Evolutionary conservation across 495 filamentous ascomycete genomes (phyloP).

Genomic region (Trichoderma parareesei): DNA sequence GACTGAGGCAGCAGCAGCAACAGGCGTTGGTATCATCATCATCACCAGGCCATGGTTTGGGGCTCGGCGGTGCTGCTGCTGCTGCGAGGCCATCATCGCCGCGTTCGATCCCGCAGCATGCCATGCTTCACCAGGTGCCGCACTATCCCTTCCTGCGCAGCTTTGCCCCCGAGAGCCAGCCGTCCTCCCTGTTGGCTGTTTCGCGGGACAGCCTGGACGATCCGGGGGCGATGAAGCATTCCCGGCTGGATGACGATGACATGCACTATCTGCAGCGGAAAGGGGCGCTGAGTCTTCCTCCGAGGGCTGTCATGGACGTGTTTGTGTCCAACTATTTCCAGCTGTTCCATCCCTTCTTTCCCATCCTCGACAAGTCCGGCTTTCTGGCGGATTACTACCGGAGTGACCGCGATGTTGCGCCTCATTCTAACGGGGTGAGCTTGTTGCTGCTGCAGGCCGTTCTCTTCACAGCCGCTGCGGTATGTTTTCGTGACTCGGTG

Average conservation of each 20-base stretch:
- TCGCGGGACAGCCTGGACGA: background rate
- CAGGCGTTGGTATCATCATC: too few relatives aligned
- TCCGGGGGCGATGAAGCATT: slow-evolving; percentile 3
- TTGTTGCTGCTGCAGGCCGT: slow-evolving; percentile 7
- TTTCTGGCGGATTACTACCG: slow-evolving; percentile 5
- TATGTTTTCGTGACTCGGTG: background rate
- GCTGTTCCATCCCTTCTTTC: slow-evolving; percentile 11
- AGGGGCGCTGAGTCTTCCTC: slow-evolving; percentile 3
- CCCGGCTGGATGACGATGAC: slow-evolving; percentile 2
- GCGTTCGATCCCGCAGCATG: slow-evolving; percentile 7
- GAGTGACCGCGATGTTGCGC: background rate
- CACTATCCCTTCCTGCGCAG: slow-evolving; percentile 11
- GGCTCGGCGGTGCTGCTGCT: background rate
- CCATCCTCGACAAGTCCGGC: slow-evolving; percentile 11
- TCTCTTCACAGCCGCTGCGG: slow-evolving; percentile 10
- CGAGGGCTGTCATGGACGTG: slow-evolving; percentile 7
- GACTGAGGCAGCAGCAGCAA: too few relatives aligned
- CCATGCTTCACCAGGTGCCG: slow-evolving; percentile 12
- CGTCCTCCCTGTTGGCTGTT: slow-evolving; percentile 4
- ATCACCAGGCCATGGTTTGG: background rate
- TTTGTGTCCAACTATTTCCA: slow-evolving; percentile 11
- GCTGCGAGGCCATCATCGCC: background rate
- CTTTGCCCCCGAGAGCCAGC: slow-evolving; percentile 6
- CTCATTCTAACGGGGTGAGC: background rate
- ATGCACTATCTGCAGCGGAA: slow-evolving; percentile 6